Percentiles rank a stretch among this genome's conserved stretches.
Conservation (phyloP, 208 protist species). For the Phytomonas sp. region DNA sequence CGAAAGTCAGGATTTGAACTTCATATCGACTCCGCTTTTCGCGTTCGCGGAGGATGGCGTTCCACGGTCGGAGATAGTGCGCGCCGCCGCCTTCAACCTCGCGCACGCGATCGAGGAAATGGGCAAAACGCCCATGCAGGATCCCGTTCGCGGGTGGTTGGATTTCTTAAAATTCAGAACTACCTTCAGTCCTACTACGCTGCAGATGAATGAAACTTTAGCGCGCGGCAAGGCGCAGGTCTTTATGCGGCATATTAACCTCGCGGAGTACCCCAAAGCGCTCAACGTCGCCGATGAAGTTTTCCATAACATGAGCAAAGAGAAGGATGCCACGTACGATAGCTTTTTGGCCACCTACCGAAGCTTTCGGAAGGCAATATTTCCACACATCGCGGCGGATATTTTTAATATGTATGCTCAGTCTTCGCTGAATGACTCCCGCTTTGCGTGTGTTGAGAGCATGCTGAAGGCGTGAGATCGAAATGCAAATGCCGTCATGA, state of each 20-base stretch:
- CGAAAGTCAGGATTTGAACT: slow-evolving; percentile 55
- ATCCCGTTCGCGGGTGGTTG: slow-evolving; percentile 61
- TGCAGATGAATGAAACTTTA: slow-evolving; percentile 36
- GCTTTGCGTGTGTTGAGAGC: slow-evolving; percentile 68
- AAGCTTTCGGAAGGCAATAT: slow-evolving; percentile 39
- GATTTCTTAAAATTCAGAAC: slow-evolving; percentile 82
- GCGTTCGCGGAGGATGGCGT: slow-evolving; percentile 29
- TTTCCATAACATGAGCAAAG: slow-evolving; percentile 23
- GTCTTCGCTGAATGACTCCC: slow-evolving; percentile 55
- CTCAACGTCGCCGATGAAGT: slow-evolving; percentile 56
- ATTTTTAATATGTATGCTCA: slow-evolving; percentile 58
- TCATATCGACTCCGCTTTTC: slow-evolving; percentile 50
- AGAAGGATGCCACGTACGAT: slow-evolving; percentile 25
- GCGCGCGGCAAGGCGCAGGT: slow-evolving; percentile 29
- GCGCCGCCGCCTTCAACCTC: slow-evolving; percentile 62
- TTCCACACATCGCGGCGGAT: slow-evolving; percentile 59
- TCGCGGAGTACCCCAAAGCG: slow-evolving; percentile 49
- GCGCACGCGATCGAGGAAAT: slow-evolving; percentile 72
- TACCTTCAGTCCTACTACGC: slow-evolving; percentile 55
- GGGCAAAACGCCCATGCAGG: slow-evolving; percentile 35
- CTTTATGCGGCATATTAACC: slow-evolving; percentile 55
- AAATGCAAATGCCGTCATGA: no score
- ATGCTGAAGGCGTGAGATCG: slow-evolving; percentile 52
- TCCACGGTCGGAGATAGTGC: slow-evolving; percentile 27
- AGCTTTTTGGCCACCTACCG: slow-evolving; percentile 42